These are phyloP conservation scores for Mrakia frigida DNA, from an alignment of 768 basidiomycete species.

Conservation along the genomic window DNA sequence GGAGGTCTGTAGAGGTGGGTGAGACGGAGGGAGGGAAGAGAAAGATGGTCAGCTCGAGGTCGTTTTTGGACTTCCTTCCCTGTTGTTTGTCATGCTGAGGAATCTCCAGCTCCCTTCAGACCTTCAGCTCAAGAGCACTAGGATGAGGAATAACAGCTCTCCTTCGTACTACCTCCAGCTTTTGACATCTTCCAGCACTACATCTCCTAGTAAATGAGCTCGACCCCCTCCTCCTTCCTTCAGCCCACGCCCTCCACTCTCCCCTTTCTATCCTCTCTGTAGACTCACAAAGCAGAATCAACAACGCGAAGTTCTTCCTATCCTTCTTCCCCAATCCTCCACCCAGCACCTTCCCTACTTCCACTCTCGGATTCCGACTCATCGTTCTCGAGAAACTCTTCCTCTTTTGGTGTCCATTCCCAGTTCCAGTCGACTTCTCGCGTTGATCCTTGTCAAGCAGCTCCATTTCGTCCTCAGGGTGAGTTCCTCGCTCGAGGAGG, in stretches of 20 bases:
- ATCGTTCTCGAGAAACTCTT: conserved; percentile 13
- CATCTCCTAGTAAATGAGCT: neutral
- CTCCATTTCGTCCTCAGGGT: too few relatives aligned
- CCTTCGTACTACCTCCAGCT: too few relatives aligned
- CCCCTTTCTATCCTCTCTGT: neutral
- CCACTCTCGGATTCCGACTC: conserved; percentile 14
- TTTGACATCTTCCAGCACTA: too few relatives aligned
- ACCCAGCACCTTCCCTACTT: neutral
- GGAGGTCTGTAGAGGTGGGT: conserved; percentile 43
- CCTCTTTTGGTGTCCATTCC: neutral
- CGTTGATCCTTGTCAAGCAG: too few relatives aligned
- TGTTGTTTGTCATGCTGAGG: conserved; percentile 14
- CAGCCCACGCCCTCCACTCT: neutral
- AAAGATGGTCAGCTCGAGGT: conserved; percentile 25
- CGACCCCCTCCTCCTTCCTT: too few relatives aligned
- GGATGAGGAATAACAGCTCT: too few relatives aligned
- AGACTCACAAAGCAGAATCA: conserved; percentile 79
- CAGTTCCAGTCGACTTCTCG: too few relatives aligned
- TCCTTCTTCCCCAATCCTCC: conserved; percentile 61
- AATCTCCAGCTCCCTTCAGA: neutral
- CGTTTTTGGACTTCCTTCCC: conserved; percentile 7
- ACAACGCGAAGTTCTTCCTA: conserved; percentile 72
- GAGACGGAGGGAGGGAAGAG: neutral
- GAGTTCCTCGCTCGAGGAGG: too few relatives aligned
- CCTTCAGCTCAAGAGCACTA: conserved; percentile 20